These are phyloP conservation scores for Penicillium sp. DNA, from an alignment of 2,329 filamentous ascomycete species.

Conservation along the genomic window DNA sequence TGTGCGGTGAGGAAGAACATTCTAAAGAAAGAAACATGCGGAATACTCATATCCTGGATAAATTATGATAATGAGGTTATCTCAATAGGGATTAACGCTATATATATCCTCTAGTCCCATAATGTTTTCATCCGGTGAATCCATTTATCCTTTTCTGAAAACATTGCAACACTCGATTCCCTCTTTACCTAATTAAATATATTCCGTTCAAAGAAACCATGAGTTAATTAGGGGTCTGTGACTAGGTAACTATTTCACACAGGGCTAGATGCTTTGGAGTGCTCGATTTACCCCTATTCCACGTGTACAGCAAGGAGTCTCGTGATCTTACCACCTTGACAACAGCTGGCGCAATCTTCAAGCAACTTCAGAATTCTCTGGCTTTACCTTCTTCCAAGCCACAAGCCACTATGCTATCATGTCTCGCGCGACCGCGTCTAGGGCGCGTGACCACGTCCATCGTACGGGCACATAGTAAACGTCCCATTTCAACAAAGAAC, in stretches of 20 bases:
- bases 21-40: too few species aligned
- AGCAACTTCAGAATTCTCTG: neutral
- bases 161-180: neutral
- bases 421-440: slow-evolving; percentile 1
- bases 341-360: neutral
- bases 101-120: too few species aligned
- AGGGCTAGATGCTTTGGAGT: neutral
- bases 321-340: neutral
- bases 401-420: neutral
- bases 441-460: slow-evolving; percentile 4
- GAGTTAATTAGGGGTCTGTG: neutral
- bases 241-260: neutral
- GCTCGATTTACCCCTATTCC: neutral
- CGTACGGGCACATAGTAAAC: slow-evolving; percentile 4
- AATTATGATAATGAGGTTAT: too few species aligned
- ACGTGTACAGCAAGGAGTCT: neutral
- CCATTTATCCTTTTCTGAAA: neutral
- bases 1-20: too few species aligned
- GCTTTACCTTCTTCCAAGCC: neutral
- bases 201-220: too few species aligned
- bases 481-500: slow-evolving; percentile 10
- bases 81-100: too few species aligned
- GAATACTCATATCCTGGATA: too few species aligned
- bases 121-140: neutral
- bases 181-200: neutral